Evolutionary conservation across 2,329 filamentous ascomycete species (phyloP).

Genomic region (Knoxdaviesia proteae): DNA sequence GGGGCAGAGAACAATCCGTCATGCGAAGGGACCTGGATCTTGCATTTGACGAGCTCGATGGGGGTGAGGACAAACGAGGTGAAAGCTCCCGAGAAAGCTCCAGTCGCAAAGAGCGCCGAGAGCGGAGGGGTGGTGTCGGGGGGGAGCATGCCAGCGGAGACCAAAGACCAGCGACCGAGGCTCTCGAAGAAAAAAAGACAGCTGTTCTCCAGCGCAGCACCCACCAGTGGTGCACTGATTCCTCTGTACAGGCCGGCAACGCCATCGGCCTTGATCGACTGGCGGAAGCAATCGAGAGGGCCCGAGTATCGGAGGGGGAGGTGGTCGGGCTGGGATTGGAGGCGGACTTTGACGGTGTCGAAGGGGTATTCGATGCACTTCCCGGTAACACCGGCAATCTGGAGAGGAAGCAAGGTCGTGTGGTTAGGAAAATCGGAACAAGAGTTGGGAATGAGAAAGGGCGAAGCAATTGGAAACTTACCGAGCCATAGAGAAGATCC

Average conservation of each 20-base stretch:
- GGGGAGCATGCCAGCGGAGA: slow-evolving; percentile 25
- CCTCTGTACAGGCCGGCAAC: slow-evolving; percentile 70
- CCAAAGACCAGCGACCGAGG: slow-evolving; percentile 46
- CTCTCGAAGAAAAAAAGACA: slow-evolving; percentile 85
- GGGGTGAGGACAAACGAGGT: slow-evolving; percentile 84
- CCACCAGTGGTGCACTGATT: slow-evolving; percentile 75
- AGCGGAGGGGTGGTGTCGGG: slow-evolving; percentile 46
- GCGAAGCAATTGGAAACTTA: slow-evolving; percentile 20
- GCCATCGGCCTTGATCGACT: slow-evolving; percentile 66
- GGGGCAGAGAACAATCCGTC: neutral
- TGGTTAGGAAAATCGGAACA: slow-evolving; percentile 1
- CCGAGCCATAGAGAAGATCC: slow-evolving; percentile 74
- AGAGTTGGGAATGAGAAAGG: slow-evolving; percentile 1
- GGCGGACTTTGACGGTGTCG: slow-evolving; percentile 91
- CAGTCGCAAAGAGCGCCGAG: slow-evolving; percentile 55
- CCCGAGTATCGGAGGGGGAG: slow-evolving; percentile 66
- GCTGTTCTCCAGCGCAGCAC: slow-evolving; percentile 81
- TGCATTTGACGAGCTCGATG: slow-evolving; percentile 94
- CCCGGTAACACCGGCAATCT: slow-evolving; percentile 69
- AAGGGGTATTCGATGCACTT: slow-evolving; percentile 98
- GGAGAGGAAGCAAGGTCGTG: neutral
- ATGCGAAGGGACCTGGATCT: slow-evolving; percentile 58
- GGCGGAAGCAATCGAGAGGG: slow-evolving; percentile 79
- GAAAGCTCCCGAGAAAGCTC: slow-evolving; percentile 70
- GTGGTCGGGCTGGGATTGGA: slow-evolving; percentile 84